Evolutionary conservation across 768 basidiomycete species (phyloP), one percentile per base, ranked within the genome.

Genomic region (Tylopilus sp.): DNA sequence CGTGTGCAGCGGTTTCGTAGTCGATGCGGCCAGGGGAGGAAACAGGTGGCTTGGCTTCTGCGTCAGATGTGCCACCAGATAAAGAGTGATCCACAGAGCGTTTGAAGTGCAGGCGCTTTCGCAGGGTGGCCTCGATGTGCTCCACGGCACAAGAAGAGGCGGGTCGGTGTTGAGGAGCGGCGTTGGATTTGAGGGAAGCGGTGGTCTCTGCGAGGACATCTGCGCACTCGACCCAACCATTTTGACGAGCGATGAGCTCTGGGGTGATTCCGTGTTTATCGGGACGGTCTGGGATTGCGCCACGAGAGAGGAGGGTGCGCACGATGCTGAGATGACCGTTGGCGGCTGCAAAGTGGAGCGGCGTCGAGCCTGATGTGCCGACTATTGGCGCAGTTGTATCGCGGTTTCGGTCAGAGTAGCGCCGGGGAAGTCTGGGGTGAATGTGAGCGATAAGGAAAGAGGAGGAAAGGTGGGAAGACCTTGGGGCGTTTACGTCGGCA

Each of bases 401-500:
- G 47, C 86, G 77, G 53, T 75, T 81, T 63, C 77, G 79, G 66
- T 86, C 85, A 35, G 85, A 86, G 64, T 88, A 90, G 51, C 85
- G 83, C 52, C 85, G 64, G 35, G 86, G 85, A 30, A 88, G 75
- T 62, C 89, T 89, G 53, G 25, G 47, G 33, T 48, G 6, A 3
- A 13, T 31, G 52, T 57, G 53, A 53, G 58, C 47, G 57, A 53
- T 38, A 31, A 47, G 49, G 3, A 1, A 35, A 44, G 41, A 39
- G 54, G 49, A 41, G 15, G 65, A 26, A 44, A 53, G 18, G 26
- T 18, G 50, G 67, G 80, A n/a, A 53, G 47, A 90, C 89, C 95
- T 83, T 47, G 92, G 87, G 4, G 94, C 94, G 70, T 98, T 98
- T 26, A 98, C 95, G 66, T 99, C 97, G n/a, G 97, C 97, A 20